Evolutionary conservation across 1,139 yeast genomes (phyloP).

Genomic region (Pneumocystis oryctolagi): DNA sequence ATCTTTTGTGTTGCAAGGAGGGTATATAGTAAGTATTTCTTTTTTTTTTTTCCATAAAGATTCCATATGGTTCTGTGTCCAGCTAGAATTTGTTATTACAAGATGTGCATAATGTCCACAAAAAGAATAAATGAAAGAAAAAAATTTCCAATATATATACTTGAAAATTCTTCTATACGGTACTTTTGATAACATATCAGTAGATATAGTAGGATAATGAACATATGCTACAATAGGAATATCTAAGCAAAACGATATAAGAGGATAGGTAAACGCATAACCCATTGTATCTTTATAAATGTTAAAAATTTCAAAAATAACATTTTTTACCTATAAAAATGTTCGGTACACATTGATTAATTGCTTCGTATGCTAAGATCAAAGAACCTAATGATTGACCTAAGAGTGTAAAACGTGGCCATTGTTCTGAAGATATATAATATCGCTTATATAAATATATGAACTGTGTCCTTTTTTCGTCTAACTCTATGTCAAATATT

Average conservation of each 20-base stretch:
- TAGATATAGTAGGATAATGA: constrained; percentile 83
- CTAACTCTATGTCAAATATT: constrained; percentile 51
- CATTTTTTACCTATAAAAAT: constrained; percentile 46
- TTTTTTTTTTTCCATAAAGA: constrained; percentile 42
- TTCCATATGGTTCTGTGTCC: constrained; percentile 70
- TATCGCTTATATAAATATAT: constrained; percentile 49
- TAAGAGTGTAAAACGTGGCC: constrained; percentile 66
- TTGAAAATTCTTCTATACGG: constrained; percentile 24
- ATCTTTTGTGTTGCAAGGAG: constrained; percentile 68
- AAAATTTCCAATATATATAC: constrained; percentile 57
- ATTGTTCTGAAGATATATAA: constrained; percentile 53
- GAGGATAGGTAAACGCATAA: constrained; percentile 68
- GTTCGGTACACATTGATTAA: constrained; percentile 60
- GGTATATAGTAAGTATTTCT: constrained; percentile 47
- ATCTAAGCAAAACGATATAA: constrained; percentile 38
- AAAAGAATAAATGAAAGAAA: constrained; percentile 39
- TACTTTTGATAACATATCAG: constrained; percentile 52
- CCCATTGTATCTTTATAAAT: constrained; percentile 54
- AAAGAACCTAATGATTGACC: constrained; percentile 81
- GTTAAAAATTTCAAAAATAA: background rate
- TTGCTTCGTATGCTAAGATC: constrained; percentile 54
- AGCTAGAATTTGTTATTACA: constrained; percentile 69
- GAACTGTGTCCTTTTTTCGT: constrained; percentile 44
- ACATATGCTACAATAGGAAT: constrained; percentile 76
- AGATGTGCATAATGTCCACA: constrained; percentile 55